These are phyloP conservation scores for Vanrija pseudolonga DNA, from an alignment of 1,284 basidiomycete species.

Conservation along the genomic window DNA sequence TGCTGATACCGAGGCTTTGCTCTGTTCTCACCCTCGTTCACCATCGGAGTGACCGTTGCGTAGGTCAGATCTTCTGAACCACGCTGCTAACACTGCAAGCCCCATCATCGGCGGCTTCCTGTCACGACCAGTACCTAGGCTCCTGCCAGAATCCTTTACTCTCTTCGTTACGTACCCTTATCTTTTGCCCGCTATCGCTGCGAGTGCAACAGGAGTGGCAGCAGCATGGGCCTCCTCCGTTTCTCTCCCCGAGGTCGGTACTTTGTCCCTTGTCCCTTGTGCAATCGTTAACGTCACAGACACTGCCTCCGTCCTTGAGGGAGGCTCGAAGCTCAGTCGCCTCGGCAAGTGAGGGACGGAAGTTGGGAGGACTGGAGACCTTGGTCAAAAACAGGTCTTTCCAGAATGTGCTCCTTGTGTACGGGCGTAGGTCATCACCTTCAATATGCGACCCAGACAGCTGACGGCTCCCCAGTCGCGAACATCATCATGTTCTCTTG, in stretches of 20 bases:
- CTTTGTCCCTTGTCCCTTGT: too few species aligned
- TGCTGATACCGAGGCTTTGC: conserved; percentile 26
- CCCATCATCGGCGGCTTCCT: conserved; percentile 40
- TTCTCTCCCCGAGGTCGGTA: conserved; percentile 35
- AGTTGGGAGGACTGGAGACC: too few species aligned
- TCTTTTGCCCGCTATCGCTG: conserved; percentile 35
- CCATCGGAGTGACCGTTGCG: conserved; percentile 35
- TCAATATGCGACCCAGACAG: neutral
- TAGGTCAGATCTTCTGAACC: conserved; percentile 8
- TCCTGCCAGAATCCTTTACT: conserved; percentile 25
- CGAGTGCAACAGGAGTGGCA: conserved; percentile 20
- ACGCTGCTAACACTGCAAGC: conserved; percentile 9
- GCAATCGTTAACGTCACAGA: neutral
- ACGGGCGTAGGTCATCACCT: conserved; percentile 22
- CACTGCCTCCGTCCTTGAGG: conserved; percentile 9
- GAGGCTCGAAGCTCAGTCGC: neutral
- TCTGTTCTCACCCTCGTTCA: conserved; percentile 35
- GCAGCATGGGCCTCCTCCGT: conserved; percentile 19
- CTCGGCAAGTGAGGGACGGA: neutral
- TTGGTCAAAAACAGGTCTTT: conserved; percentile 8
- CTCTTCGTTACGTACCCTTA: conserved; percentile 32
- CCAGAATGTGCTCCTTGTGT: conserved; percentile 30
- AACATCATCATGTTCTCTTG: conserved; percentile 35
- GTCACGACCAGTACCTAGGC: conserved; percentile 29
- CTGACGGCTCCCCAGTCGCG: conserved; percentile 16